These are phyloP conservation scores for Suhomyces choctaworum DNA, from an alignment of 1,139 yeast species.

Conservation along the genomic window DNA sequence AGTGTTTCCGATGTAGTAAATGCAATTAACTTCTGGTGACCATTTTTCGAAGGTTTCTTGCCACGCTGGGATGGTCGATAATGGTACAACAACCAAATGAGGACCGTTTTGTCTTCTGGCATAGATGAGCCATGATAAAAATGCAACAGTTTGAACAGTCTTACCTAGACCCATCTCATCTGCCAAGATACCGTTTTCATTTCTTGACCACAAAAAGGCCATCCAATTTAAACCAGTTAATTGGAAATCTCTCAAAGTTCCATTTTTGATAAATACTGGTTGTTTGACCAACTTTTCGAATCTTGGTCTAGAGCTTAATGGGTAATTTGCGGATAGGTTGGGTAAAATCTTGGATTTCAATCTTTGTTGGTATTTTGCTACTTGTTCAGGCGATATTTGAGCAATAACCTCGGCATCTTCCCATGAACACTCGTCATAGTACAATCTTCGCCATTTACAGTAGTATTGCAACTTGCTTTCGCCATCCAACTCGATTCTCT, in stretches of 20 bases:
- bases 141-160: slow-evolving; percentile 95
- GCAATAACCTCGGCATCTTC: slow-evolving; percentile 91
- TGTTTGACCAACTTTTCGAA: slow-evolving; percentile 86
- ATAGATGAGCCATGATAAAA: slow-evolving; percentile 89
- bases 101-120: slow-evolving; percentile 98
- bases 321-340: slow-evolving; percentile 73
- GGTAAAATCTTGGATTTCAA: slow-evolving; percentile 85
- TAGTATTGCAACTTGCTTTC: slow-evolving; percentile 72
- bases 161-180: slow-evolving; percentile 99
- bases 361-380: slow-evolving; percentile 78
- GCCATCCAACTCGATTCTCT: slow-evolving; percentile 65
- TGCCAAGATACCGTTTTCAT: slow-evolving; percentile 95
- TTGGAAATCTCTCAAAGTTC: slow-evolving; percentile 95
- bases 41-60: slow-evolving; percentile 97
- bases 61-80: slow-evolving; percentile 98
- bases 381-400: slow-evolving; percentile 78
- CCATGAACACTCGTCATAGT: slow-evolving; percentile 97
- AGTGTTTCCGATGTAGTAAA: slow-evolving; percentile 90
- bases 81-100: slow-evolving; percentile 91
- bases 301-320: slow-evolving; percentile 69
- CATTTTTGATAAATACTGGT: slow-evolving; percentile 87
- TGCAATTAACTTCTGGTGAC: slow-evolving; percentile 95
- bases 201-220: slow-evolving; percentile 98
- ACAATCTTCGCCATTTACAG: slow-evolving; percentile 90
- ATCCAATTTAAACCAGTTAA: slow-evolving; percentile 98